These are phyloP conservation scores for Neurospora sp. DNA, from an alignment of 495 filamentous ascomycete genomes.

Conservation along the genomic window DNA sequence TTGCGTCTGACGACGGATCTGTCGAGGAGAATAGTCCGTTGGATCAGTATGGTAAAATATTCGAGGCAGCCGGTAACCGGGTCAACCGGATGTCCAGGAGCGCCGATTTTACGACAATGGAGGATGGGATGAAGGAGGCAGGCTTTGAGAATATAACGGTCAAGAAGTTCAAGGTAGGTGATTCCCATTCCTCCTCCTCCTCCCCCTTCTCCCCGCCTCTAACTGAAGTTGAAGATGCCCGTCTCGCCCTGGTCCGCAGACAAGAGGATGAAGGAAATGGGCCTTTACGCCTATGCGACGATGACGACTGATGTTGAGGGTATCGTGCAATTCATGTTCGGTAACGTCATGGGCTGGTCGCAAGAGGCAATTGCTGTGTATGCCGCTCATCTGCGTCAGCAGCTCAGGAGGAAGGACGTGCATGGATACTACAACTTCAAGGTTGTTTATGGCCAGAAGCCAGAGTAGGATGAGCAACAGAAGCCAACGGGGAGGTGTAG, in stretches of 20 bases:
- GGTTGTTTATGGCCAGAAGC: neutral
- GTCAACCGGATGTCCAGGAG: neutral
- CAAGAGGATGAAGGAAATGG: neutral
- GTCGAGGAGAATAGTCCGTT: neutral
- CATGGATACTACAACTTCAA: neutral
- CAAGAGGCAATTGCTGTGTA: neutral
- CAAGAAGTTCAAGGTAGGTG: neutral
- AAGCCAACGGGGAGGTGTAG: neutral
- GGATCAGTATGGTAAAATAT: neutral
- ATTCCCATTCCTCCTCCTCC: neutral
- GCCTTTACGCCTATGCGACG: neutral
- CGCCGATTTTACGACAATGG: neutral
- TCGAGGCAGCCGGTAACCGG: neutral
- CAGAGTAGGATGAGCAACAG: neutral
- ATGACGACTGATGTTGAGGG: neutral
- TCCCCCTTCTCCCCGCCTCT: too few species aligned
- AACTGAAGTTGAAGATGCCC: neutral
- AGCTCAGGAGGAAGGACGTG: neutral
- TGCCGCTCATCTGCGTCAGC: neutral
- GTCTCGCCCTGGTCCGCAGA: neutral
- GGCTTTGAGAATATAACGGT: neutral
- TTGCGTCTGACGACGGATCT: constrained; percentile 40
- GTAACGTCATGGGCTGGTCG: neutral
- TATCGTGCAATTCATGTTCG: neutral
- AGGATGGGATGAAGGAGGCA: neutral